Base-by-base conservation (phyloP, 768 basidiomycete species). In the Amanita subjunquillea region DNA sequence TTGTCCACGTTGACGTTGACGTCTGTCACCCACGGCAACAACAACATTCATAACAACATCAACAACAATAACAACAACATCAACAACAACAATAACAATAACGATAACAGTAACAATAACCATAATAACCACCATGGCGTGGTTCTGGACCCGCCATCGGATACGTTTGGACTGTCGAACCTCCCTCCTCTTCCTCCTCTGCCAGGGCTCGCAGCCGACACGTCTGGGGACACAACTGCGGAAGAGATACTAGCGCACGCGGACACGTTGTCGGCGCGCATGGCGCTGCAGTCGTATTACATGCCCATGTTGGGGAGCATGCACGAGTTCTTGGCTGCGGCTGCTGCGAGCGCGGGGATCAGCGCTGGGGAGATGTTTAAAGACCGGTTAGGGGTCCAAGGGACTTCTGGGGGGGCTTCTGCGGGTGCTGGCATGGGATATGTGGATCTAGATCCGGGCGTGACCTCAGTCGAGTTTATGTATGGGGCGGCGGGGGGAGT, bases 281-380 rank as follows among this genome's bases (percentile, higher is more conserved):
- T 82, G 71, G 75, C 77, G 22, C 65, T 83, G 50, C 80, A 80
- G 64, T 79, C 76, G 55, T 85, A 74, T 58, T 84, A 84, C 62
- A 68, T 79, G 63, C 80, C 83, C 49, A 69, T 79, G 45, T 66
- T 79, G 17, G 72, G 72, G 30, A 72, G 74, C 56, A 69, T 74
- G 51, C 73, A 74, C 60, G 72, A 69, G 48, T 67, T 78, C 50
- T 63, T 76, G 12, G 59, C 62, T n/a, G 59, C 57, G 17, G 51
- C 55, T 15, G 55, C 57, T 12, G 57, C 52, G 12, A 50, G 48
- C 42, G 53, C 51, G 41, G 54, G 54, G 43, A 50, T 49, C 53
- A 50, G 55, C 27, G 34, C 23, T 47, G 53, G 56, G 44, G 22
- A 55, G 56, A 43, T 54, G 54, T n/a, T 53, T 46, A 53, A 51